Percentiles rank a stretch among this genome's conserved stretches.
Evolutionary conservation across 2,329 filamentous ascomycete genomes (phyloP).

Genomic region (Geosmithia flava): DNA sequence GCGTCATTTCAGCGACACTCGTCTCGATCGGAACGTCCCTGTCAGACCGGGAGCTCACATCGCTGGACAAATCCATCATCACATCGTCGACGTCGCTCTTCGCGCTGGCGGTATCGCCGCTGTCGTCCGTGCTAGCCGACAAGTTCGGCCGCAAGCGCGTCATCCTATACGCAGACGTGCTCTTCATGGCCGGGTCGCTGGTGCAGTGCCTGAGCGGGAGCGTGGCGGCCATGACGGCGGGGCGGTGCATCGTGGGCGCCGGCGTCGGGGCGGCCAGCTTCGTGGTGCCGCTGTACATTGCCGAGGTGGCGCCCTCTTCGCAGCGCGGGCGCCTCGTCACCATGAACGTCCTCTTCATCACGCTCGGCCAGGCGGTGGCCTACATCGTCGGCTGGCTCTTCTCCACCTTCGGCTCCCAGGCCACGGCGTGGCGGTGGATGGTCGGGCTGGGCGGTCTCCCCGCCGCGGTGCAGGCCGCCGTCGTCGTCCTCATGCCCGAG

Average conservation of each 20-base stretch:
- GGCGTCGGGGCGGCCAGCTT: slow-evolving; percentile 69
- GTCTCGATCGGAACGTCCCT: slow-evolving; percentile 51
- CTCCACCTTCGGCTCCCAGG: slow-evolving; percentile 34
- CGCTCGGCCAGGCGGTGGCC: slow-evolving; percentile 77
- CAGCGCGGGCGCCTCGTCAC: slow-evolving; percentile 73
- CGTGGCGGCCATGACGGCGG: slow-evolving; percentile 53
- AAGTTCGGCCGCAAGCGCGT: slow-evolving; percentile 47
- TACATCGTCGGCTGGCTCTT: slow-evolving; percentile 76
- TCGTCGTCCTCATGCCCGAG: slow-evolving; percentile 69
- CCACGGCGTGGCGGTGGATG: slow-evolving; percentile 77
- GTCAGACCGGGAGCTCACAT: slow-evolving; percentile 41
- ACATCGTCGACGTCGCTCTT: slow-evolving; percentile 58
- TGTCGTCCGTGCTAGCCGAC: slow-evolving; percentile 53
- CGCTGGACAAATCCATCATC: slow-evolving; percentile 57
- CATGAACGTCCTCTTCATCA: slow-evolving; percentile 72
- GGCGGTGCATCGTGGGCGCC: slow-evolving; percentile 56
- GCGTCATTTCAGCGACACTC: slow-evolving; percentile 56
- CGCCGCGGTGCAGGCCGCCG: slow-evolving; percentile 54
- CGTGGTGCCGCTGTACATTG: slow-evolving; percentile 78
- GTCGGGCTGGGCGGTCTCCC: slow-evolving; percentile 75
- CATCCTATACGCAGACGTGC: slow-evolving; percentile 49
- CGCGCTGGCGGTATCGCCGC: slow-evolving; percentile 50
- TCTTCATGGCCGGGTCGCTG: slow-evolving; percentile 58
- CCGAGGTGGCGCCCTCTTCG: slow-evolving; percentile 67
- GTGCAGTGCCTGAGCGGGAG: slow-evolving; percentile 47